Evolutionary conservation across 2,329 filamentous ascomycete species (phyloP), one percentile per base, ranked within the genome.

Genomic region (Sclerotinia spermophila): DNA sequence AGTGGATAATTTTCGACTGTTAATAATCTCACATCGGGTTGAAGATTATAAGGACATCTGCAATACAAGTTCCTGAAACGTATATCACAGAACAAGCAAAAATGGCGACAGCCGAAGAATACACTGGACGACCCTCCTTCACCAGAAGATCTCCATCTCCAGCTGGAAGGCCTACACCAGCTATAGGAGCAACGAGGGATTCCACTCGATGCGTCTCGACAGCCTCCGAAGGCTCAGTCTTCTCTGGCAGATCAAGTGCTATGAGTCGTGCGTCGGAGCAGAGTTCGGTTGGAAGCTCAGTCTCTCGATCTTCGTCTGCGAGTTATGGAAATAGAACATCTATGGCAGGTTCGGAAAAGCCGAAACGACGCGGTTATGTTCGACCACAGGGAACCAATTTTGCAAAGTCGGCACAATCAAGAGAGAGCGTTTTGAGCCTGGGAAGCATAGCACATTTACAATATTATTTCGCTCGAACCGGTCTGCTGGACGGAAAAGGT

Each of bases 381-480:
- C 73, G 78, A 60, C 78, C 79, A 24, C 78, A 80, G 70, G 79
- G 78, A 45, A 80, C 79, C 30, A 77, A 94, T 77, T 99, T 98
- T 80, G 93, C 96, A 38, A 91, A 92, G 72, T 97, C 94, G 70
- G 96, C 96, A 61, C 90, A 89, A 79, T 93, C 93, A 66, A 87
- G 96, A 73, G 95, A 99, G 80, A 97, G 94, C 79, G 96, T 99
- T 74, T 91, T 98, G 88, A 97, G 93, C 78, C 83, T 99, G 73
- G 96, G 96, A 69, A 97, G 94, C 81, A 99, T 99, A 77, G 93
- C 94, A 70, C 96, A 99, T 82, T 84, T 99, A 78, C 96, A 99
- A 81, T 97, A 98, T 82, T 99, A 98, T 82, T 99, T 99, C 83
- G 95, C 96, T 48, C 87, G 96, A 72, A 99, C 96, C 0, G 96